phyloP scores from a whole-genome alignment of 768 basidiomycete genomes.

The Lepiota subincarnata region DNA sequence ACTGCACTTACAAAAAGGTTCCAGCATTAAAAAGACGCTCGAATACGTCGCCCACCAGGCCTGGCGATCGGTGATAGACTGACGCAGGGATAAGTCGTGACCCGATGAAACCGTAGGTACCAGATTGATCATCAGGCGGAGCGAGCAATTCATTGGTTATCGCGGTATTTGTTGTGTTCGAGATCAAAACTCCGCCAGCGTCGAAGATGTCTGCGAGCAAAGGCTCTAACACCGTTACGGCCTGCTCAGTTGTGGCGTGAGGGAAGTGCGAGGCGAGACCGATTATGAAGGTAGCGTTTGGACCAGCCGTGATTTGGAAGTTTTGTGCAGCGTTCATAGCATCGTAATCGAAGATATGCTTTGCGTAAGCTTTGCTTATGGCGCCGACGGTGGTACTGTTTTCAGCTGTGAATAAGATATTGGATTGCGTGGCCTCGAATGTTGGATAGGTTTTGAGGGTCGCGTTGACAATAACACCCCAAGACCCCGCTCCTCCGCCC shows the following conservation, averaged over 20 bases:
- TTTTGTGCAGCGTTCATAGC: too few relatives aligned
- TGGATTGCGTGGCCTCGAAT: too few relatives aligned
- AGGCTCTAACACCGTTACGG: background rate
- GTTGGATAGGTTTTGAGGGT: conserved; percentile 14
- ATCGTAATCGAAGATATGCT: too few relatives aligned
- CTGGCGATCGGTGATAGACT: background rate
- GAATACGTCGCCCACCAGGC: conserved; percentile 17
- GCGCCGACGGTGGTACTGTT: too few relatives aligned
- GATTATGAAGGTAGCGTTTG: too few relatives aligned
- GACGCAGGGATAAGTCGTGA: conserved; percentile 11
- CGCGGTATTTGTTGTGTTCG: background rate
- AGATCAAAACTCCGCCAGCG: background rate
- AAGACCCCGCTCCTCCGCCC: conserved; percentile 28
- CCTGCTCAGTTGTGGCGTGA: background rate
- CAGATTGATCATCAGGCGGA: background rate
- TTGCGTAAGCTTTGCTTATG: too few relatives aligned
- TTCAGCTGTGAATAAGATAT: too few relatives aligned
- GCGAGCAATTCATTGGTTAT: background rate
- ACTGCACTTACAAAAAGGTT: background rate
- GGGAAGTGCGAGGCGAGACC: too few relatives aligned
- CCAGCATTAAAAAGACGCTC: conserved; percentile 16
- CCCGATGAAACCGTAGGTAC: background rate
- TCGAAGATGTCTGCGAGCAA: background rate
- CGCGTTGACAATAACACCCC: conserved; percentile 18
- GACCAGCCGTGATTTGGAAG: too few relatives aligned